Conservation (phyloP, 805 yeast species). For the Candida sanyiensis region DNA sequence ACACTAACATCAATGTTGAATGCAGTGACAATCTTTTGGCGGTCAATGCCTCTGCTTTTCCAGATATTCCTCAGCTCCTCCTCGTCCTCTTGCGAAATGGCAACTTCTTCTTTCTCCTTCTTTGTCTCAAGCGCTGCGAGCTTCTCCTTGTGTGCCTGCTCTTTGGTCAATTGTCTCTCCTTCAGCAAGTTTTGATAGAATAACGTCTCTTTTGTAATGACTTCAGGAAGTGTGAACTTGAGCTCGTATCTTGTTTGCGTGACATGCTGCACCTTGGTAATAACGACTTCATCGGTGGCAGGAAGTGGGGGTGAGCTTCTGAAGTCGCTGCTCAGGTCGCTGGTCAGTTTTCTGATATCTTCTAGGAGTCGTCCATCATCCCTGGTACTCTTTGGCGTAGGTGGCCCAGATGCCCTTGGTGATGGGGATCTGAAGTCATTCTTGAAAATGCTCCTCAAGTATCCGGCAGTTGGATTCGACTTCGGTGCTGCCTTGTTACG, state of each 20-base stretch:
- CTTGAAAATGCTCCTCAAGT: constrained; percentile 29
- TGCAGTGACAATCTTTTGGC: constrained; percentile 25
- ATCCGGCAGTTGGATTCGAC: constrained; percentile 22
- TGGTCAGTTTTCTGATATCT: constrained; percentile 5
- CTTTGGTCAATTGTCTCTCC: constrained; percentile 35
- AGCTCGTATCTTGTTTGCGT: constrained; percentile 18
- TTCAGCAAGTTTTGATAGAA: constrained; percentile 39
- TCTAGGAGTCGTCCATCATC: constrained; percentile 3
- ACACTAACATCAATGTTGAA: constrained; percentile 53
- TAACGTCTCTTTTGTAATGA: constrained; percentile 33
- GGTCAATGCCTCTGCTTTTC: constrained; percentile 22
- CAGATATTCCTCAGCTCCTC: constrained; percentile 25
- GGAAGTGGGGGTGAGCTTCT: not conserved
- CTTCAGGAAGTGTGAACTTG: constrained; percentile 25
- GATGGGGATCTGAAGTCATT: constrained; percentile 33
- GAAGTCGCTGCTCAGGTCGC: constrained; percentile 6
- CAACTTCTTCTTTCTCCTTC: constrained; percentile 22
- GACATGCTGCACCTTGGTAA: constrained; percentile 19
- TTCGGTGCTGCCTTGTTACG: constrained; percentile 17
- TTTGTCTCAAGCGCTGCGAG: constrained; percentile 11
- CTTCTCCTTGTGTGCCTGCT: constrained; percentile 31
- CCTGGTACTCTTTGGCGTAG: constrained; percentile 21
- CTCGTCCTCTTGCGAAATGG: constrained; percentile 21
- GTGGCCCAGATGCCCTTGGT: constrained; percentile 14
- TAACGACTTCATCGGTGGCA: constrained; percentile 8